A percentile compares a stretch with the other conserved stretches of the same genome.
These are phyloP conservation scores for Penicillium alfredii DNA, from an alignment of 495 filamentous ascomycete genomes.

Conservation along the genomic window DNA sequence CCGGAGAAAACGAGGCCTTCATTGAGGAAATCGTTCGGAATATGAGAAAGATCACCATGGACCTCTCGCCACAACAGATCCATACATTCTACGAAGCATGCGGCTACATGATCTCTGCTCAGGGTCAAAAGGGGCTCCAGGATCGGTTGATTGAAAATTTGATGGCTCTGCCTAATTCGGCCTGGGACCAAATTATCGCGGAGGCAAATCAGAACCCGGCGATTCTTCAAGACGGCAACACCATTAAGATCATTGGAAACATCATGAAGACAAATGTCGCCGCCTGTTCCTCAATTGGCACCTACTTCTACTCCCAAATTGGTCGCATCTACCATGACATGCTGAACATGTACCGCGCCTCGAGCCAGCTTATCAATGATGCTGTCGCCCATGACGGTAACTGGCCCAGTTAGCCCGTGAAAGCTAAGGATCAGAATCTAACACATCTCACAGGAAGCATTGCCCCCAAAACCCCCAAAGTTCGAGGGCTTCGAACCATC, in stretches of 20 bases:
- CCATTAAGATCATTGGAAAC: constrained; percentile 96
- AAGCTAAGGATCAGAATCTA: background rate
- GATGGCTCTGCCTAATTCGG: constrained; percentile 87
- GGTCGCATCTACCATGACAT: constrained; percentile 97
- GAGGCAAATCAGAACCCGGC: constrained; percentile 73
- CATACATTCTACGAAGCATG: constrained; percentile 99
- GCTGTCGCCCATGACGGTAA: constrained; percentile 81
- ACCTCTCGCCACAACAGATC: constrained; percentile 92
- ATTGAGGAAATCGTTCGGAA: constrained; percentile 98
- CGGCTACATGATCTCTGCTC: constrained; percentile 97
- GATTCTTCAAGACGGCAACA: constrained; percentile 83
- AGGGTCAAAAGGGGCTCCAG: constrained; percentile 86
- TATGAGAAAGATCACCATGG: constrained; percentile 89
- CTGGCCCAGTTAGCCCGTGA: constrained; percentile 2
- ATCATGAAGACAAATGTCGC: constrained; percentile 99
- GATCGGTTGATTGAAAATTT: constrained; percentile 87
- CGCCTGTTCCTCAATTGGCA: constrained; percentile 89
- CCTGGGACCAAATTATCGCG: constrained; percentile 91
- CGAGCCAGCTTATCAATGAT: constrained; percentile 92
- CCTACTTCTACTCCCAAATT: constrained; percentile 98
- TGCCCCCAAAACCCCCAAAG: constrained; percentile 96
- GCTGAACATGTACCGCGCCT: constrained; percentile 96
- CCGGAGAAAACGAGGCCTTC: constrained; percentile 90
- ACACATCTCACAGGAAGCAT: constrained; percentile 59
- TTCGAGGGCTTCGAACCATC: constrained; percentile 90